Evolutionary conservation across 2,329 filamentous ascomycete genomes (phyloP).

Genomic region (Exserohilum rostratum): DNA sequence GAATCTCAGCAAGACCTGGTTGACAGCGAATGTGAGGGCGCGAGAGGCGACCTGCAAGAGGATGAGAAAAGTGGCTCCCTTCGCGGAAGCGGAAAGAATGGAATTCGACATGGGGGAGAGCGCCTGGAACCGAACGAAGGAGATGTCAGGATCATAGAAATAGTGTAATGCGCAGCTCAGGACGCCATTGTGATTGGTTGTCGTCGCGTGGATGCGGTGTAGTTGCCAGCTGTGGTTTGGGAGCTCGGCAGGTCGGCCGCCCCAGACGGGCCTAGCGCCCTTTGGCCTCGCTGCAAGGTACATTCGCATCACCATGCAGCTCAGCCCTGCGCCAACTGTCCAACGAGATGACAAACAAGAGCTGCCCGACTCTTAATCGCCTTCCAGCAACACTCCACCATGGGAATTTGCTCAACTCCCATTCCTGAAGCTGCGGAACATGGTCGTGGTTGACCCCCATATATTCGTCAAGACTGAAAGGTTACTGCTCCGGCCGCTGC

Average conservation of each 20-base stretch:
- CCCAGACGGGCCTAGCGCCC: constrained; percentile 25
- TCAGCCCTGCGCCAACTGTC: constrained; percentile 6
- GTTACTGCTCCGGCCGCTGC: constrained; percentile 61
- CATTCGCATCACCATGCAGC: constrained; percentile 6
- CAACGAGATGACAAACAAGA: constrained; percentile 35
- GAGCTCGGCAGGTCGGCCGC: constrained; percentile 26
- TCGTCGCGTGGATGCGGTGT: constrained; percentile 21
- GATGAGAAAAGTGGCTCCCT: constrained; percentile 84
- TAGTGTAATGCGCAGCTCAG: constrained; percentile 16
- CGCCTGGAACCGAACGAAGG: constrained; percentile 6
- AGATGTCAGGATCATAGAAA: constrained; percentile 10
- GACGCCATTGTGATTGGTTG: constrained; percentile 32
- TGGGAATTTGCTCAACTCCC: constrained; percentile 21
- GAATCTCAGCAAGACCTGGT: constrained; percentile 87
- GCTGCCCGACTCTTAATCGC: constrained; percentile 8
- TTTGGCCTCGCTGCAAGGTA: constrained; percentile 16
- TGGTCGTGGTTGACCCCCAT: constrained; percentile 44
- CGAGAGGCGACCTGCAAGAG: constrained; percentile 86
- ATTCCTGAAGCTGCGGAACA: constrained; percentile 19
- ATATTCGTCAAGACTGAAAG: constrained; percentile 55
- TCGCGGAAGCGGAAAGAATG: constrained; percentile 59
- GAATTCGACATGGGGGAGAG: constrained; percentile 38
- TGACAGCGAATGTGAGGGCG: constrained; percentile 85
- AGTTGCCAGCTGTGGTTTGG: constrained; percentile 26
- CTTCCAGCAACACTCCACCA: constrained; percentile 7